A percentile compares a stretch with the other conserved stretches of the same genome.
Evolutionary conservation across 495 filamentous ascomycete genomes (phyloP).

Genomic region (Lophium mytilinum): DNA sequence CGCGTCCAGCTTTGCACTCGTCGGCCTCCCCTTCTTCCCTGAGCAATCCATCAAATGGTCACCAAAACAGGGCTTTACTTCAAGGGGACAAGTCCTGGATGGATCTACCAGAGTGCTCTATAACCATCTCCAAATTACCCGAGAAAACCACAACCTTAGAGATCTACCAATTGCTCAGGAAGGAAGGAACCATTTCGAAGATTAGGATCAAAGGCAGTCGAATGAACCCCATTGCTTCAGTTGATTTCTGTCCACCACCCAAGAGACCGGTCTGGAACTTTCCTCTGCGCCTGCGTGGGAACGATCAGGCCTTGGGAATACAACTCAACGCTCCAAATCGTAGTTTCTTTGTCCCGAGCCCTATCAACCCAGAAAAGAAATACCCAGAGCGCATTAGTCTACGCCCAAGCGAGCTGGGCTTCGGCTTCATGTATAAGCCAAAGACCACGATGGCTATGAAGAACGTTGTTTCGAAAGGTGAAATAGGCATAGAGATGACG

Average conservation of each 20-base stretch:
- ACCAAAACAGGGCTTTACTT: no score
- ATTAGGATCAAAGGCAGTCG: background rate
- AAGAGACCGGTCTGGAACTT: slow-evolving; percentile 5
- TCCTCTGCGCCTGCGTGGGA: background rate
- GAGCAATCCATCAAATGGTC: no score
- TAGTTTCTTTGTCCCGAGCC: slow-evolving; percentile 15
- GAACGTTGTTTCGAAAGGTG: slow-evolving; percentile 17
- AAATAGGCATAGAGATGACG: slow-evolving; percentile 18
- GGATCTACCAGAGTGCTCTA: no score
- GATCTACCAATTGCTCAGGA: background rate
- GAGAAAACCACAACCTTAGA: background rate
- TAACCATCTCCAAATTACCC: background rate
- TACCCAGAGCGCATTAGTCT: slow-evolving; percentile 22
- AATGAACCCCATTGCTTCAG: background rate
- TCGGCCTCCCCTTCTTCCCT: no score
- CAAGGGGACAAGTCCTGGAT: no score
- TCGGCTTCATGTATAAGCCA: slow-evolving; percentile 45
- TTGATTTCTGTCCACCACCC: slow-evolving; percentile 13
- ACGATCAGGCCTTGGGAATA: background rate
- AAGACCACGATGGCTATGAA: slow-evolving; percentile 45
- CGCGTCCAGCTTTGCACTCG: no score
- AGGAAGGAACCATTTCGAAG: background rate
- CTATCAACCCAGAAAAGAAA: slow-evolving; percentile 13
- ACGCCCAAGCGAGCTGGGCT: slow-evolving; percentile 16
- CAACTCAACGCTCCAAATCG: background rate